A percentile compares a stretch with the other conserved stretches of the same genome.
These are phyloP conservation scores for Pseudonectria buxi DNA, from an alignment of 2,329 filamentous ascomycete genomes.

Conservation along the genomic window DNA sequence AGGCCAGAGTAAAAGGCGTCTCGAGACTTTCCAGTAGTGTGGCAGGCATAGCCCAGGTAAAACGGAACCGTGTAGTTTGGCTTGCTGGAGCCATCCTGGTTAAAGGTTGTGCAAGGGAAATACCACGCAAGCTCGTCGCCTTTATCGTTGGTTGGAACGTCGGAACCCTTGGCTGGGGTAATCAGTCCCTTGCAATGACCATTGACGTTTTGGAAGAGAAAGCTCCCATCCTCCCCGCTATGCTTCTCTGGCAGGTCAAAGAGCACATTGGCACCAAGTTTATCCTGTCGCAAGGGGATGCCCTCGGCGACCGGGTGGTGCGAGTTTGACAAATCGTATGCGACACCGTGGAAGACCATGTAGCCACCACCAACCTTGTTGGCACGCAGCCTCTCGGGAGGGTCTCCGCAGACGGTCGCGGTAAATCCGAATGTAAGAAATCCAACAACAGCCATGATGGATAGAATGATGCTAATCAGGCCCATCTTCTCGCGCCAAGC, in stretches of 20 bases:
- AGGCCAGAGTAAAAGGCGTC: constrained; percentile 68
- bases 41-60: constrained; percentile 83
- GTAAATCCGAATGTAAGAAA: constrained; percentile 98
- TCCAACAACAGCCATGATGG: constrained; percentile 83
- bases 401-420: constrained; percentile 70
- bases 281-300: constrained; percentile 51
- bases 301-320: constrained; percentile 74
- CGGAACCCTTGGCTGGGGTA: constrained; percentile 60
- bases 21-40: constrained; percentile 65
- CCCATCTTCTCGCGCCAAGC: constrained; percentile 99
- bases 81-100: constrained; percentile 80
- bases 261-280: constrained; percentile 65
- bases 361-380: constrained; percentile 77
- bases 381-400: constrained; percentile 65
- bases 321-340: constrained; percentile 75
- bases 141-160: constrained; percentile 68
- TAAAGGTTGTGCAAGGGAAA: constrained; percentile 86
- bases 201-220: constrained; percentile 97
- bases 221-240: constrained; percentile 88
- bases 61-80: constrained; percentile 68
- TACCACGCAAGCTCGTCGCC: constrained; percentile 80
- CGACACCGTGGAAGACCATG: constrained; percentile 94
- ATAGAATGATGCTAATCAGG: constrained; percentile 83
- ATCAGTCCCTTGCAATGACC: constrained; percentile 92
- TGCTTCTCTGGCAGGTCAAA: constrained; percentile 79